Conservation (phyloP, 2,329 filamentous ascomycete genomes). For the Claviceps africana region DNA sequence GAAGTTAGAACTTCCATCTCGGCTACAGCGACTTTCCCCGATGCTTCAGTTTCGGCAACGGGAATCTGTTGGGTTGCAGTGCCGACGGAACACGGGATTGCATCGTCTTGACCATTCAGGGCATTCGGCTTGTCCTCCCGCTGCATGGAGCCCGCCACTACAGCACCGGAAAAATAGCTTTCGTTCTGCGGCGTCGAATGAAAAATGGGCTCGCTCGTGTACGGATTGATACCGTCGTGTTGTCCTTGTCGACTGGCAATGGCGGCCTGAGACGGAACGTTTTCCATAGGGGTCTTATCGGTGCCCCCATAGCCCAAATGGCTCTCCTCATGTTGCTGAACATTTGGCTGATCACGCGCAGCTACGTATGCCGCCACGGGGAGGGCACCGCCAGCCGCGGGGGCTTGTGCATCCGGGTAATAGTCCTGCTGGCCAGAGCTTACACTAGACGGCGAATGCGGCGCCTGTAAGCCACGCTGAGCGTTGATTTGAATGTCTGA, state of each 20-base stretch:
- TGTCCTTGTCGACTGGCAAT: conserved; percentile 35
- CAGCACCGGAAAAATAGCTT: conserved; percentile 10
- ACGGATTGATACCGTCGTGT: conserved; percentile 44
- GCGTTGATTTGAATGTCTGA: conserved; percentile 78
- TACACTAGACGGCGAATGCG: conserved; percentile 68
- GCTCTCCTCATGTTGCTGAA: conserved; percentile 3
- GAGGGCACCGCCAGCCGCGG: conserved; percentile 42
- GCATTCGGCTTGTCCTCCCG: conserved; percentile 7
- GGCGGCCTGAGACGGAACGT: conserved; percentile 35
- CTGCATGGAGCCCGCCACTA: conserved; percentile 6
- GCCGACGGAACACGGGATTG: background rate
- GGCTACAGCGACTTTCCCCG: background rate
- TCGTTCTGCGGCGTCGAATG: conserved; percentile 8
- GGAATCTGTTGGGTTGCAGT: background rate
- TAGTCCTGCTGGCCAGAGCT: conserved; percentile 46
- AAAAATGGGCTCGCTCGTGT: conserved; percentile 32
- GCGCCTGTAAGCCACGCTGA: conserved; percentile 64
- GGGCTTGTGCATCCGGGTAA: conserved; percentile 39
- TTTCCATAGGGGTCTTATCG: conserved; percentile 30
- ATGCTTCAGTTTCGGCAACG: background rate
- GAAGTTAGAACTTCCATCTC: background rate
- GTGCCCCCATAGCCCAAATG: conserved; percentile 32
- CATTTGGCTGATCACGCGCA: conserved; percentile 10
- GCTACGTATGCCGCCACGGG: conserved; percentile 22
- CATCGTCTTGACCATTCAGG: background rate